Percentiles rank a stretch among this genome's conserved stretches.
These are phyloP conservation scores for Spathaspora arborariae DNA, from an alignment of 805 yeast genomes.

Conservation along the genomic window DNA sequence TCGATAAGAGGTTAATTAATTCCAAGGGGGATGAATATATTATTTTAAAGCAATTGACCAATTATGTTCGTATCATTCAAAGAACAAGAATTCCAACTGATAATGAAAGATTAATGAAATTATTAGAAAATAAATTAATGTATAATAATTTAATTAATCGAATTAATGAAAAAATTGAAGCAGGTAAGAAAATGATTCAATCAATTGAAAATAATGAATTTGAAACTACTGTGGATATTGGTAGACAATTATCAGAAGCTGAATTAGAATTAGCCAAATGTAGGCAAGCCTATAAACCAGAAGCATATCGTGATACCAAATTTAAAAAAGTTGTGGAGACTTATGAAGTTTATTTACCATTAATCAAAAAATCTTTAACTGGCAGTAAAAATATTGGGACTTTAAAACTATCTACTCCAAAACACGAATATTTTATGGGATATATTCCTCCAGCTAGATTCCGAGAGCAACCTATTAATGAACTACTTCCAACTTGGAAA, in stretches of 20 bases:
- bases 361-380: conserved; percentile 13
- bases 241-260: conserved; percentile 9
- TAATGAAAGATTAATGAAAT: conserved; percentile 14
- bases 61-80: conserved; percentile 25
- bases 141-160: conserved; percentile 22
- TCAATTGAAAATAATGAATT: conserved; percentile 9
- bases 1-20: conserved; percentile 25
- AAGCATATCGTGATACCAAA: conserved; percentile 8
- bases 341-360: conserved; percentile 11
- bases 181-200: conserved; percentile 18
- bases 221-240: conserved; percentile 9
- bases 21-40: conserved; percentile 37
- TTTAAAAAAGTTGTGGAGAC: conserved; percentile 4
- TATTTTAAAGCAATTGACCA: conserved; percentile 28
- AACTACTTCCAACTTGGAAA: conserved; percentile 16
- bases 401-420: conserved; percentile 15
- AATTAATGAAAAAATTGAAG: conserved; percentile 25
- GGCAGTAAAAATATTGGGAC: conserved; percentile 8
- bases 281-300: conserved; percentile 17
- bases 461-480: conserved; percentile 6
- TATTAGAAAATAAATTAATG: conserved; percentile 17
- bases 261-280: conserved; percentile 17
- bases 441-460: conserved; percentile 24
- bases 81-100: conserved; percentile 12
- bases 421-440: conserved; percentile 13